A percentile compares a stretch with the other conserved stretches of the same genome.
These are phyloP conservation scores for Suhomyces choctaworum DNA, from an alignment of 1,139 yeast species.

Conservation along the genomic window DNA sequence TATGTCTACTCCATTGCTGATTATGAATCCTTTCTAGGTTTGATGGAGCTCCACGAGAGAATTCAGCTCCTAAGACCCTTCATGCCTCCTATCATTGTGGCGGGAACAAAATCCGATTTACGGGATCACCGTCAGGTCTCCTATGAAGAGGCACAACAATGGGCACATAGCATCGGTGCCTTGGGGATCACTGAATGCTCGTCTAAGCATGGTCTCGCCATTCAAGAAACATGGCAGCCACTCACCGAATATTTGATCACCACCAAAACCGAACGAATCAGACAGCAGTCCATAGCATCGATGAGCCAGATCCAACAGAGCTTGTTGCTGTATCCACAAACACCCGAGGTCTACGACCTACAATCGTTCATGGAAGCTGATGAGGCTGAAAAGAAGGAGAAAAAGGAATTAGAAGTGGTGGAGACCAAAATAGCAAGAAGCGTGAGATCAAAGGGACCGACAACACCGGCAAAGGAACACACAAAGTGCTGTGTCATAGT, in stretches of 20 bases:
- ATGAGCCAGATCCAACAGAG: constrained; percentile 8
- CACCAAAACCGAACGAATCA: constrained; percentile 6
- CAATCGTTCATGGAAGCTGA: constrained; percentile 1
- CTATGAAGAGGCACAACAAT: constrained; percentile 29
- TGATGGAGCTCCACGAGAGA: constrained; percentile 30
- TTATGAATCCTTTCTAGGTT: constrained; percentile 27
- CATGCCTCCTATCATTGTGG: constrained; percentile 34
- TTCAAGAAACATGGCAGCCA: constrained; percentile 33
- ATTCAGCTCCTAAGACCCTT: constrained; percentile 20
- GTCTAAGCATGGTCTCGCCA: constrained; percentile 22
- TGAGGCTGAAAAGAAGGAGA: not conserved
- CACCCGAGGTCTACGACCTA: constrained; percentile 3
- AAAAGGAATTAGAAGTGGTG: not conserved
- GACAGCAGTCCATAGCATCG: constrained; percentile 9
- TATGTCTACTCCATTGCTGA: constrained; percentile 34
- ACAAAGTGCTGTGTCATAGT: not conserved
- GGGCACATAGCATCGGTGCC: constrained; percentile 32
- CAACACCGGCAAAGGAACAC: not conserved
- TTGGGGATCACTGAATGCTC: constrained; percentile 33
- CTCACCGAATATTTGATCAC: constrained; percentile 19
- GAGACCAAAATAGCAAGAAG: not conserved
- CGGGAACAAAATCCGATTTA: constrained; percentile 36
- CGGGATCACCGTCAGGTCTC: constrained; percentile 28
- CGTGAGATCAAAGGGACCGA: not conserved
- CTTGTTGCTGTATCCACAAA: constrained; percentile 3